These are phyloP conservation scores for Sporodiniella umbellata DNA, from an alignment of 371 early-diverging fungal species.

Conservation along the genomic window DNA sequence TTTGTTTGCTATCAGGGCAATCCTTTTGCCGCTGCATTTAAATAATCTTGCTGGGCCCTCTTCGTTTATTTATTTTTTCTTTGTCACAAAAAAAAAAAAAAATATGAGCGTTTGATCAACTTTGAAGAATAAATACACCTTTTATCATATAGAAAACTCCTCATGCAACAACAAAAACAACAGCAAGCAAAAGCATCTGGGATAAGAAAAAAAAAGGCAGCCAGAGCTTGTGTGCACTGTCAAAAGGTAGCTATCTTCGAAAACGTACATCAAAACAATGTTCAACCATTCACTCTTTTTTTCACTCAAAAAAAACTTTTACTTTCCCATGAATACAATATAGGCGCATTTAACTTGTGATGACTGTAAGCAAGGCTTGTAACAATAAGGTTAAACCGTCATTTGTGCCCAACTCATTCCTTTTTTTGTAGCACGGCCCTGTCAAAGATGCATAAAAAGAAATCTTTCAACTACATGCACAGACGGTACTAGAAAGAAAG, in stretches of 20 bases:
- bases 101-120: not conserved
- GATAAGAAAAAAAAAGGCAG: slow-evolving; percentile 29
- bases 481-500: slow-evolving; percentile 78
- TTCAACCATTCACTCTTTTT: not conserved
- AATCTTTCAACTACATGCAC: slow-evolving; percentile 67
- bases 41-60: not conserved
- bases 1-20: not conserved
- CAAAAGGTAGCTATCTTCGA: slow-evolving; percentile 30
- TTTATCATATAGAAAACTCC: not conserved
- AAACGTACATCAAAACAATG: not conserved
- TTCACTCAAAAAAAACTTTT: not conserved
- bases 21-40: not conserved
- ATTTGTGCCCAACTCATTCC: not conserved
- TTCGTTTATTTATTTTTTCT: not conserved
- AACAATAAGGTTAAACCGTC: not conserved
- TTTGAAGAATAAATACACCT: not conserved
- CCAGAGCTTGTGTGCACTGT: slow-evolving; percentile 47
- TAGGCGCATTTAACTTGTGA: slow-evolving; percentile 62
- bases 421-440: slow-evolving; percentile 64
- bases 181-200: slow-evolving; percentile 6
- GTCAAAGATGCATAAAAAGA: slow-evolving; percentile 77
- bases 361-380: slow-evolving; percentile 39
- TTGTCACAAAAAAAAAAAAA: not conserved
- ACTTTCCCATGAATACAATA: no score
- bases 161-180: slow-evolving; percentile 18